Base-by-base conservation (phyloP, 176 grass and related monocot genomes). In the Carex kokanica region DNA sequence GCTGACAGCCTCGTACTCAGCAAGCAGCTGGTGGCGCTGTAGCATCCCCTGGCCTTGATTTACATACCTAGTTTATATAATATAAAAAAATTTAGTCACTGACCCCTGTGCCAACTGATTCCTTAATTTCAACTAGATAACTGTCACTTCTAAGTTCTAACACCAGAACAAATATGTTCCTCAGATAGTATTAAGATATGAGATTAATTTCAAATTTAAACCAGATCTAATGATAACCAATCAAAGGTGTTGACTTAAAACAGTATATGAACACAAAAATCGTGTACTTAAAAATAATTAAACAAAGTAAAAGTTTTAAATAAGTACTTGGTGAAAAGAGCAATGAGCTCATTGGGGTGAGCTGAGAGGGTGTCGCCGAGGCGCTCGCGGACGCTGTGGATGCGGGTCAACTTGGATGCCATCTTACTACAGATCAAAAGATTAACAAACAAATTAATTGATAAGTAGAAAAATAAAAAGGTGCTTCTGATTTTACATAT, bases 11-110 rank as follows among this genome's bases (percentile, higher is more conserved):
- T 99, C 96, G 54, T 90, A 99, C 80, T 95, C 96, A 11, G 93
- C 49, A 32, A 99, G 96, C 79, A 99, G 75, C 67, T 95, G 91
- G 85, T 99, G 93, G 25, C 91, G 91, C 77, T 95, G 89, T 55
- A 99, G 89, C 96, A 99, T 99, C 82, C 96, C 96, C 51, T 93
- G 95, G 79, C 93, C 96, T 20, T 93, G 90, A 84, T 95, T 82
- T 83, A 99, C 93, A 92, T 91, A 99, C 77, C 96, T 94, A 77
- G 24, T 78, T 47, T 65, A 16, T 66, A 53, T 86, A 51, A 27
- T 41, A 74, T 66, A 84, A 83, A 40, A 41, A 36, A 11, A 71
- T 40, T 24, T 86, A 74, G 62, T 88, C 78, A 32, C 43, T 45
- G 83, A 58, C 6, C 2, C 40, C 71, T 32, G 7, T 38, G 68